These are phyloP conservation scores for Taphrina sp. DNA, from an alignment of 1,139 yeast genomes.

Conservation along the genomic window DNA sequence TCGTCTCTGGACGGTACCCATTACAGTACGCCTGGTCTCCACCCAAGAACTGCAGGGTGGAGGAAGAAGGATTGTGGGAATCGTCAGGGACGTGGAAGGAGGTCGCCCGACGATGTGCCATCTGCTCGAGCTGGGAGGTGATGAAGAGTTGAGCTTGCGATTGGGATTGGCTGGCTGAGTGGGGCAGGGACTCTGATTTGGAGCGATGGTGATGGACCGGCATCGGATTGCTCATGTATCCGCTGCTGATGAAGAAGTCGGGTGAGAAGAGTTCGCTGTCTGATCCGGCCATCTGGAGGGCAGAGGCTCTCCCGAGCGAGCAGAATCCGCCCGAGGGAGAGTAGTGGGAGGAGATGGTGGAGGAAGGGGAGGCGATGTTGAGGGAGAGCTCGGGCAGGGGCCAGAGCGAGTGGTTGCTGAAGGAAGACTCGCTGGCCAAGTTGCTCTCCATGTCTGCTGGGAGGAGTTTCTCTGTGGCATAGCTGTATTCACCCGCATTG, in stretches of 20 bases:
- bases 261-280: slow-evolving; percentile 24
- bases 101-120: background rate
- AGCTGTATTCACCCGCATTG: background rate
- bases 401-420: slow-evolving; percentile 7
- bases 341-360: slow-evolving; percentile 16
- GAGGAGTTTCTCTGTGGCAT: slow-evolving; percentile 27
- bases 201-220: slow-evolving; percentile 2
- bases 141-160: slow-evolving; percentile 10
- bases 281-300: slow-evolving; percentile 11
- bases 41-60: background rate
- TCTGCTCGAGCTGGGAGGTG: slow-evolving; percentile 1
- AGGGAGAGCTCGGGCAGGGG: slow-evolving; percentile 15
- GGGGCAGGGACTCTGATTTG: background rate
- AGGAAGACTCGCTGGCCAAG: background rate
- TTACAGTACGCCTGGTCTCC: slow-evolving; percentile 17
- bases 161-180: background rate
- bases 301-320: slow-evolving; percentile 3
- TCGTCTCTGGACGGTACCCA: slow-evolving; percentile 1
- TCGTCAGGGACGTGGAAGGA: background rate
- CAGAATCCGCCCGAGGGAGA: slow-evolving; percentile 5
- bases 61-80: too few relatives aligned
- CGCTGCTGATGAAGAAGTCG: slow-evolving; percentile 16
- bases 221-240: background rate
- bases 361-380: slow-evolving; percentile 14
- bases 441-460: slow-evolving; percentile 11